A percentile compares a stretch with the other conserved stretches of the same genome.
phyloP scores from a whole-genome alignment of 192 early-diverging fungal species.

The Podila clonocystis region DNA sequence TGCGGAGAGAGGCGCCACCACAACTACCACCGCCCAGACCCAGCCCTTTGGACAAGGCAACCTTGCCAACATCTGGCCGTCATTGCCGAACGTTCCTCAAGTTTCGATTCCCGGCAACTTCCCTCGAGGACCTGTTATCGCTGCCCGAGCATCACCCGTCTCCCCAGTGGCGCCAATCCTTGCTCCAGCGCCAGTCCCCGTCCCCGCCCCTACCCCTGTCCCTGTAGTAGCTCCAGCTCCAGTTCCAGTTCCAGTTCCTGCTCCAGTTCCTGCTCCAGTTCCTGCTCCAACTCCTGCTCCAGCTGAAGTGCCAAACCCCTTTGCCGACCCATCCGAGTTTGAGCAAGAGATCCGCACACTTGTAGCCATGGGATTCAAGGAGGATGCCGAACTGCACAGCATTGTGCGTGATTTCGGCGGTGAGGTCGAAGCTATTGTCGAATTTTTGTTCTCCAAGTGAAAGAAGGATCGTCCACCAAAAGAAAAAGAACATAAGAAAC shows the following conservation, averaged over 20 bases:
- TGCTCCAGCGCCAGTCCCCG: neutral
- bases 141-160: neutral
- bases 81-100: neutral
- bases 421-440: slow-evolving; percentile 41
- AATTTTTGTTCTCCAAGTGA: slow-evolving; percentile 20
- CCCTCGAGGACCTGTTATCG: slow-evolving; percentile 5
- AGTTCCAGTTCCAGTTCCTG: too few relatives aligned
- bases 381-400: slow-evolving; percentile 21
- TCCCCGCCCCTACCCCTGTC: neutral
- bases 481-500: neutral
- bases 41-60: slow-evolving; percentile 2
- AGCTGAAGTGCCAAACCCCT: slow-evolving; percentile 12
- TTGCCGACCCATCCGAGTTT: slow-evolving; percentile 42
- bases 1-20: neutral
- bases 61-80: slow-evolving; percentile 22
- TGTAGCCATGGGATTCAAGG: slow-evolving; percentile 32
- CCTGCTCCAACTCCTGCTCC: slow-evolving; percentile 2
- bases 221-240: neutral
- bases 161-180: neutral
- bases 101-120: slow-evolving; percentile 26
- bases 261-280: neutral
- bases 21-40: neutral
- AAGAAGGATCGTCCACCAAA: neutral
- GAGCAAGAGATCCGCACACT: slow-evolving; percentile 27
- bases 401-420: slow-evolving; percentile 44